A percentile compares a stretch with the other conserved stretches of the same genome.
phyloP scores from a whole-genome alignment of 176 grass and related monocot species.

The Avena insularis region DNA sequence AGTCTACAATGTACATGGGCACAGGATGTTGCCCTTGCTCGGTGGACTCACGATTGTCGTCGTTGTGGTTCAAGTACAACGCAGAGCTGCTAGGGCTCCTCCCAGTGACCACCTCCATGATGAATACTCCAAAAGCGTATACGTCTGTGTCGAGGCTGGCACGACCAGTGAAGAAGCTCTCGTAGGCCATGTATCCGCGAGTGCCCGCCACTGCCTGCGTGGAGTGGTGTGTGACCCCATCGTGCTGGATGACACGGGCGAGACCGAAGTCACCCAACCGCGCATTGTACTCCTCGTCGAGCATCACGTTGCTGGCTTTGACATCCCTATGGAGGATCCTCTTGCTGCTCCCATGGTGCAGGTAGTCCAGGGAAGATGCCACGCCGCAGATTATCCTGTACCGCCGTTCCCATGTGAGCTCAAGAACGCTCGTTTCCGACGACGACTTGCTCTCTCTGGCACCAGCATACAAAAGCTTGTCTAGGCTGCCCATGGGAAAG shows the following conservation, averaged over 20 bases:
- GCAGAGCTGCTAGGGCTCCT: constrained; percentile 1
- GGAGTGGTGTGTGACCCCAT: constrained; percentile 54
- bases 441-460: neutral
- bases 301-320: constrained; percentile 71
- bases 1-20: no score
- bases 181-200: constrained; percentile 54
- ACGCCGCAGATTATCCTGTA: constrained; percentile 49
- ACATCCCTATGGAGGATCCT: constrained; percentile 57
- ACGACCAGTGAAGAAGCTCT: constrained; percentile 66
- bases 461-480: constrained; percentile 15
- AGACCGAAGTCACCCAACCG: constrained; percentile 67
- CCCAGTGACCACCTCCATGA: constrained; percentile 59
- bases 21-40: no score
- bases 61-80: neutral
- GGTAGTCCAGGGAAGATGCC: constrained; percentile 54
- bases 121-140: constrained; percentile 54
- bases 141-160: constrained; percentile 59
- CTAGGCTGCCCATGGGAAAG: neutral
- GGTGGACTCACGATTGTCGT: no score
- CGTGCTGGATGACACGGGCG: constrained; percentile 47
- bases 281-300: constrained; percentile 45
- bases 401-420: constrained; percentile 52
- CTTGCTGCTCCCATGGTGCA: constrained; percentile 61
- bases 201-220: constrained; percentile 50
- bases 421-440: neutral